Evolutionary conservation across 495 filamentous ascomycete genomes (phyloP), one percentile per base, ranked within the genome.

Genomic region (Penicillium salamii): DNA sequence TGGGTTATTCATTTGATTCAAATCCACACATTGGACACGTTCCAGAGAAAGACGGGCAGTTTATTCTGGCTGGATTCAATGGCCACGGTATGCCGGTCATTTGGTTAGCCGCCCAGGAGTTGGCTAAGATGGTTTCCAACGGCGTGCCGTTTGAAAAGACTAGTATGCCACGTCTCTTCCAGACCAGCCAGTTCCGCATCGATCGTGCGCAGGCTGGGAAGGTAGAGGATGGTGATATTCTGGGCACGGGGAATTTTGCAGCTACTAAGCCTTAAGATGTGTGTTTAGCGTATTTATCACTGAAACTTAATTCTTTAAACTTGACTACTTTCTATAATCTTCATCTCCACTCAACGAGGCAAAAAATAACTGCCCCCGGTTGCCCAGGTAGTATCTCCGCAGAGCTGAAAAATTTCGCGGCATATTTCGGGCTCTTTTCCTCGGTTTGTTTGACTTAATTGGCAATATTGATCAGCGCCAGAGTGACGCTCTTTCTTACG

Each of bases 1-100:
- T 72, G 68, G 73, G 71, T 3, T 71, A 67, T 41, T 70, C 66
- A 4, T 64, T 63, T 11, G 75, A 79, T 42, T 66, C 60, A 0
- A 62, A 67, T n/a, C 78, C 79, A 6, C 70, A 77, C 51, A 60
- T 79, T 23, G 78, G 78, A 12, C 37, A 46, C 28, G 65, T 81
- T 6, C 80, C 78, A 3, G 68, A 59, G 3, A 52, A 58, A 23
- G 35, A 65, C 5, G 68, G 64, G 5, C 66, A 73, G 41, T 82
- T 55, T 46, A 65, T 83, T 13, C 46, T 74, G 31, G 76, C 78
- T 1, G 77, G 77, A 0, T 81, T 79, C 58, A 75, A 79, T 49
- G 78, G 79, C 3, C 74, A 75, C 52, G 79, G 80, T 0, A 83
- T 81, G 78, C 63, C 78, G 5, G 50, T 74, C 15, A 72, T 77